Percentiles rank a stretch among this genome's conserved stretches.
phyloP scores from a whole-genome alignment of 2,329 filamentous ascomycete genomes.

The Myriosclerotinia duriaeana region DNA sequence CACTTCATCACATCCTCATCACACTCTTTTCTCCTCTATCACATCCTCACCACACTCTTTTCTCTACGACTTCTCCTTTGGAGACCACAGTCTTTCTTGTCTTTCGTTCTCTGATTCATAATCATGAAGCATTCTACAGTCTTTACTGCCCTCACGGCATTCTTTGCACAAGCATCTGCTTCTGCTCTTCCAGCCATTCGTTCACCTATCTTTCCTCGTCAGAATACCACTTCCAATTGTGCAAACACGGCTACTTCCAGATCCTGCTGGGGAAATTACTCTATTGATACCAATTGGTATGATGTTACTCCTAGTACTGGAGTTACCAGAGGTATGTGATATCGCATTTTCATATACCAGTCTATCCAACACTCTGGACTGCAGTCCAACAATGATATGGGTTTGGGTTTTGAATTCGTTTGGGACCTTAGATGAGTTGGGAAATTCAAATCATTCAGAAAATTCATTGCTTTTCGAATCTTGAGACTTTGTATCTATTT shows the following conservation, averaged over 20 bases:
- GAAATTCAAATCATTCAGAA: too few species aligned
- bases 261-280: constrained; percentile 40
- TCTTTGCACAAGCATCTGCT: constrained; percentile 29
- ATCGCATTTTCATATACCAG: neutral
- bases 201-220: constrained; percentile 25
- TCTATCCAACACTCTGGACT: constrained; percentile 12
- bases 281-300: constrained; percentile 40
- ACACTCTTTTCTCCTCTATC: neutral
- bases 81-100: neutral
- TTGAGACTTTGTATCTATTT: too few species aligned
- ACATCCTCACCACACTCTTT: constrained; percentile 2
- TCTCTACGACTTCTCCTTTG: neutral
- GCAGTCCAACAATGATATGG: too few species aligned
- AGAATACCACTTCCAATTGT: constrained; percentile 25
- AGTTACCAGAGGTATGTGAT: constrained; percentile 38
- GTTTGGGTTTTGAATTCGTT: too few species aligned
- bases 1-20: constrained; percentile 2
- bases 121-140: constrained; percentile 36
- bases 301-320: constrained; percentile 36
- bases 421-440: too few species aligned
- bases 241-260: constrained; percentile 38
- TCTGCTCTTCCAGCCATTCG: constrained; percentile 31
- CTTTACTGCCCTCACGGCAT: constrained; percentile 31
- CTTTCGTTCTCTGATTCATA: neutral
- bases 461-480: too few species aligned